A percentile compares a stretch with the other conserved stretches of the same genome.
Evolutionary conservation across 305 asterid genomes (phyloP).

Genomic region (Striga hermonthica): DNA sequence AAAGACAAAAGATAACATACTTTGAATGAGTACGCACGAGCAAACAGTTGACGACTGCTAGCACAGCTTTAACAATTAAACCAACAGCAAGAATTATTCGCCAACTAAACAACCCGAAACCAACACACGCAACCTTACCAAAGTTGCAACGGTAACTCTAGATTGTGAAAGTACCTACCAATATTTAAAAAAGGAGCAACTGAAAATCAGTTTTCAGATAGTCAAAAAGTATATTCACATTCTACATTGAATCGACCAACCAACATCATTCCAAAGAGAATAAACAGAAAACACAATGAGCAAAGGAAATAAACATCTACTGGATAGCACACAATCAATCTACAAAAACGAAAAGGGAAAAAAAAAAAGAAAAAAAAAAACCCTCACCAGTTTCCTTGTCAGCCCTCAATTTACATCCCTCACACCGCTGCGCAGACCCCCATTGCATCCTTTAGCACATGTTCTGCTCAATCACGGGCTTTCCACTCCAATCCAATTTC

Average conservation of each 20-base stretch:
- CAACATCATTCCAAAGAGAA: slow-evolving; percentile 1
- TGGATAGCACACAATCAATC: slow-evolving; percentile 20
- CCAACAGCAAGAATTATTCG: slow-evolving; percentile 3
- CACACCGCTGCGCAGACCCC: slow-evolving; percentile 85
- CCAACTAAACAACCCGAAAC: too few relatives aligned
- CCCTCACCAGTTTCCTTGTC: slow-evolving; percentile 85
- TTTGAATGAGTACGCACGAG: not conserved
- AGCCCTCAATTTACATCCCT: slow-evolving; percentile 76
- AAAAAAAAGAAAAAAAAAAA: too few relatives aligned
- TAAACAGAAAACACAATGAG: slow-evolving; percentile 8
- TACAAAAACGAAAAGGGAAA: not conserved
- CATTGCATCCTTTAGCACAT: slow-evolving; percentile 95
- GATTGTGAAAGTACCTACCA: slow-evolving; percentile 14
- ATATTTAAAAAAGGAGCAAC: slow-evolving; percentile 3
- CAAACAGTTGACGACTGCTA: slow-evolving; percentile 13
- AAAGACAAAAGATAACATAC: not conserved
- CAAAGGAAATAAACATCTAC: slow-evolving; percentile 21
- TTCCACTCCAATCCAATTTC: slow-evolving; percentile 93
- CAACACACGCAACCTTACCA: slow-evolving; percentile 11
- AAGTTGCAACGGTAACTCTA: slow-evolving; percentile 14
- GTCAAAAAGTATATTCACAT: not conserved
- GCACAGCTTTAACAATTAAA: slow-evolving; percentile 1
- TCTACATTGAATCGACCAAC: not conserved
- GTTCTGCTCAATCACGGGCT: slow-evolving; percentile 76
- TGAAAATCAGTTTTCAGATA: slow-evolving; percentile 16